Percentiles rank a stretch among this genome's conserved stretches.
These are phyloP conservation scores for Acorus calamus DNA, from an alignment of 106 monocot species.

Conservation along the genomic window DNA sequence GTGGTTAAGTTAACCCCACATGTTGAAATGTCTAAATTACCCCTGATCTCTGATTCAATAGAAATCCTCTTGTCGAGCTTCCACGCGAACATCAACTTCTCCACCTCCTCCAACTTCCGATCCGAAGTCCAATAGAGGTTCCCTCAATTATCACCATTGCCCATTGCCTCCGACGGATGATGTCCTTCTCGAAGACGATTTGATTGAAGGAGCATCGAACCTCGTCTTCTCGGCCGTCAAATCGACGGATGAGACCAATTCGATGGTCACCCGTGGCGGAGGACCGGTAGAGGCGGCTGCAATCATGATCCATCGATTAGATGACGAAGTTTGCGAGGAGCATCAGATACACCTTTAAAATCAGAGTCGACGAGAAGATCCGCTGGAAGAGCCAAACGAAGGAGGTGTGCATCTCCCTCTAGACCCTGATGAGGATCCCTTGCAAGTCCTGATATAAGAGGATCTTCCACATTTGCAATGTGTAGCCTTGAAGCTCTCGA, in stretches of 20 bases:
- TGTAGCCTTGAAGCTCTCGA: conserved; percentile 56
- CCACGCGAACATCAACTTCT: no score
- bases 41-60: no score
- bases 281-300: conserved; percentile 14
- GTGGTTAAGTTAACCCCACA: no score
- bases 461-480: conserved; percentile 34
- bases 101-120: no score
- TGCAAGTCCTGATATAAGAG: conserved; percentile 35
- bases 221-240: no score
- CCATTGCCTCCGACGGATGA: conserved; percentile 28
- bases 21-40: no score
- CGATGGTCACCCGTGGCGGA: no score
- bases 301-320: conserved; percentile 37
- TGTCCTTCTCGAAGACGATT: conserved; percentile 17
- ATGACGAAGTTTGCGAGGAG: conserved; percentile 75
- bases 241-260: no score
- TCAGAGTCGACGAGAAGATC: conserved; percentile 55
- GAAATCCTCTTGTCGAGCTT: no score
- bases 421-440: conserved; percentile 33
- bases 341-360: conserved; percentile 68
- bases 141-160: no score
- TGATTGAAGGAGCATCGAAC: conserved; percentile 14
- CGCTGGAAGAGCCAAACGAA: conserved; percentile 82
- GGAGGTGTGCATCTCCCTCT: conserved; percentile 54
- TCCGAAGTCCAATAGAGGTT: no score